Evolutionary conservation across 768 basidiomycete genomes (phyloP).

Genomic region (Mycena maculata): DNA sequence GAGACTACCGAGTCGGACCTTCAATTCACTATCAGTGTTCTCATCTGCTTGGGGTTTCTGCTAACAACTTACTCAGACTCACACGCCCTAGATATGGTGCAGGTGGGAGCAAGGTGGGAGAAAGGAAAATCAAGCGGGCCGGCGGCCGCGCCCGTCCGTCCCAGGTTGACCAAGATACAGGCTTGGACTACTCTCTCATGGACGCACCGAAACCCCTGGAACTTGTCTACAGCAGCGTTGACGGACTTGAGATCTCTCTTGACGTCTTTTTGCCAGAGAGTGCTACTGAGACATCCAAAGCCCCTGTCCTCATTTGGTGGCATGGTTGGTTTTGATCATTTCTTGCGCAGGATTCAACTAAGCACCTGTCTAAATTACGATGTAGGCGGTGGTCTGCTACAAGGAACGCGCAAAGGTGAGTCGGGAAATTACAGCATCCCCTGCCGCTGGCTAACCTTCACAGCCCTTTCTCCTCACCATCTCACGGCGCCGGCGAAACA

Average conservation of each 20-base stretch:
- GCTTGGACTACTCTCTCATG: neutral
- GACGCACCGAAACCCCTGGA: slow-evolving; percentile 38
- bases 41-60: no score
- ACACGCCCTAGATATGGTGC: no score
- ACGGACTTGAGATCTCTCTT: slow-evolving; percentile 48
- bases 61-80: no score
- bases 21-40: no score
- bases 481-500: slow-evolving; percentile 45
- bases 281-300: slow-evolving; percentile 44
- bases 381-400: slow-evolving; percentile 48
- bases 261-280: slow-evolving; percentile 49
- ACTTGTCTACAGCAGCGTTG: slow-evolving; percentile 45
- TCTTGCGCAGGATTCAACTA: neutral
- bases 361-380: neutral
- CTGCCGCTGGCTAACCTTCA: neutral
- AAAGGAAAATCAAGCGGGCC: neutral
- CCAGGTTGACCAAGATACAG: no score
- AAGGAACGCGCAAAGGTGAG: slow-evolving; percentile 45
- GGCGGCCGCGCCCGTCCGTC: neutral
- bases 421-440: neutral
- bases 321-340: slow-evolving; percentile 41
- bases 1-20: no score
- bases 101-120: no score
- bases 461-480: slow-evolving; percentile 51
- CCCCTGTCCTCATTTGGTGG: slow-evolving; percentile 50